Base-by-base conservation (phyloP, 345 rosid genomes). In the Eutrema heterophyllum region DNA sequence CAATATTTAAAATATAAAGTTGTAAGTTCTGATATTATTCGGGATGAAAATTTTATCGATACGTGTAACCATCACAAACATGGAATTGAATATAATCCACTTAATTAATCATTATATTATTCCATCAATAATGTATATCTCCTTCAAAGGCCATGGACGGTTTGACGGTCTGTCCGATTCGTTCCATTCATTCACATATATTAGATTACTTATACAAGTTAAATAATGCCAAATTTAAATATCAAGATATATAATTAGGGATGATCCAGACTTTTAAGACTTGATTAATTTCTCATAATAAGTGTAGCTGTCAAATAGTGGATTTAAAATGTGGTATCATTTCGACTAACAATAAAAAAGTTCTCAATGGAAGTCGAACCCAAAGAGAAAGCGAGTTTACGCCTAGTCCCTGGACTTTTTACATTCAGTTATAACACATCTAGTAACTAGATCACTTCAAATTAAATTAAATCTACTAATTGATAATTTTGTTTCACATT, bases 31-130 rank as follows among this genome's bases (percentile, higher is more conserved):
- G 9, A 56, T 27, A 65, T 46, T 18, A 65, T 56, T 65, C 72
- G 6, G 11, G n/a, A 27, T 4, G 33, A 15, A 44, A n/a, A 2
- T 3, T 5, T 11, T 21, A n/a, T 26, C 7, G 14, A 15, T 48
- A 66, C 78, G 59, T 74, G 78, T 58, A 48, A 57, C 6, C 60
- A 57, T 57, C 9, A 16, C 7, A 62, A 66, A 11, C 35, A 67
- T 8, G 40, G 39, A 67, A 67, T 52, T 50, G 60, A 26, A 67
- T 67, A 50, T 35, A 12, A 21, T 55, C 48, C 26, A 44, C 7
- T 24, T 35, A 24, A n/a, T 4, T 48, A 48, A 29, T 38, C 9
- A 66, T 15, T 38, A 26, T 16, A 66, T 15, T 38, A 26, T 16
- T 74, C 66, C 26, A 44, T 65, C 59, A 66, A 65, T 46, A 27